Conservation (phyloP, 169 alveolate genomes). For the Eimeria necatrix region DNA sequence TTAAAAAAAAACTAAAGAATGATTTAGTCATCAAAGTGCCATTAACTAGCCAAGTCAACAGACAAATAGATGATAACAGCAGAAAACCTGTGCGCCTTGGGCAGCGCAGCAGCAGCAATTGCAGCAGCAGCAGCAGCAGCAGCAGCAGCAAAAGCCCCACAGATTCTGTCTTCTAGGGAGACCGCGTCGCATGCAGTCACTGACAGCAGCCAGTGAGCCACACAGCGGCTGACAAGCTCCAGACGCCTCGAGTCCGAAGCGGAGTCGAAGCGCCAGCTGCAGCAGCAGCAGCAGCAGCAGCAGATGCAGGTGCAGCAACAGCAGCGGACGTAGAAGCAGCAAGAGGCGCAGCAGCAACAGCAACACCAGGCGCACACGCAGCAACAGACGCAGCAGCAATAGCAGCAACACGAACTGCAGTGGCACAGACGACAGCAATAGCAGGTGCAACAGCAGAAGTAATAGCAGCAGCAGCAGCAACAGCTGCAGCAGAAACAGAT, state of each 20-base stretch:
- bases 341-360: neutral
- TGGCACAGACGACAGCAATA: neutral
- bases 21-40: too few species aligned
- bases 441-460: neutral
- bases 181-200: constrained; percentile 11
- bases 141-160: neutral
- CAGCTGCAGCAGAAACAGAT: neutral
- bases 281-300: neutral
- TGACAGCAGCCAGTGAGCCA: constrained; percentile 27
- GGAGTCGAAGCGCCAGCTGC: neutral
- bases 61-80: too few species aligned
- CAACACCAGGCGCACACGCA: neutral
- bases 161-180: constrained; percentile 2
- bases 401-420: neutral
- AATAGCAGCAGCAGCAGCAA: neutral
- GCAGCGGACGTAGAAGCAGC: neutral
- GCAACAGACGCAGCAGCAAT: neutral
- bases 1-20: too few species aligned
- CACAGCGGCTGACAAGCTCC: constrained; percentile 1
- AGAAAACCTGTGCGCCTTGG: too few species aligned
- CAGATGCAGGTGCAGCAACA: neutral
- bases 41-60: too few species aligned
- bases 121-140: neutral
- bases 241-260: constrained; percentile 12
- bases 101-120: too few species aligned